Conservation (phyloP, 208 protist genomes). For the Naegleria gruberi region DNA sequence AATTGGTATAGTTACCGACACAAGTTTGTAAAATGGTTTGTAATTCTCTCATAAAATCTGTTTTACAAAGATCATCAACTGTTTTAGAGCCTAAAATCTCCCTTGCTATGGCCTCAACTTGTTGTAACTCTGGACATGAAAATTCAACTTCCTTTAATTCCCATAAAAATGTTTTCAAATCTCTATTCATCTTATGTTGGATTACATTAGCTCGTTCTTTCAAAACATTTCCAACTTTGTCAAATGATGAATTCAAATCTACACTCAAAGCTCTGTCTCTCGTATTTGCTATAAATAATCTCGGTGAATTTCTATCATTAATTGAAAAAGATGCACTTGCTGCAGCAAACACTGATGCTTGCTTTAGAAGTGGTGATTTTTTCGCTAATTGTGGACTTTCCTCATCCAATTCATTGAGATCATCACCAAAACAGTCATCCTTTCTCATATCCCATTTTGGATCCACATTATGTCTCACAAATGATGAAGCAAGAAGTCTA, state of each 20-base stretch:
- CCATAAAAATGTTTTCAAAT: conserved; percentile 10
- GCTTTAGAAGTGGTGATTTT: not conserved
- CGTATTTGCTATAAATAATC: not conserved
- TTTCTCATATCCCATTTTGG: not conserved
- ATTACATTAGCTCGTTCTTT: not conserved
- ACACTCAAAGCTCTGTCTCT: not conserved
- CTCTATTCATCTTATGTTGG: not conserved
- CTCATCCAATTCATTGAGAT: not conserved
- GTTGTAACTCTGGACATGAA: not conserved
- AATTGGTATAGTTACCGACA: not conserved
- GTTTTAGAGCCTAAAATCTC: not conserved
- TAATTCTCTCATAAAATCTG: not conserved
- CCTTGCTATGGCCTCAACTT: not conserved
- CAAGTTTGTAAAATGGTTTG: not conserved
- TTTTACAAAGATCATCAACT: not conserved
- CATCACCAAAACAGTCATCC: not conserved
- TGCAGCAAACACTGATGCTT: not conserved
- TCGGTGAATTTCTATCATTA: not conserved
- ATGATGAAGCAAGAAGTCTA: not conserved
- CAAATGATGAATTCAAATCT: not conserved
- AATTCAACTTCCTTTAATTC: not conserved
- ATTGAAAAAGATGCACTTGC: not conserved
- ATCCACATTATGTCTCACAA: not conserved
- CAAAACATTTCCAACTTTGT: not conserved
- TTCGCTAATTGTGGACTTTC: not conserved